Percentiles rank a stretch among this genome's conserved stretches.
Evolutionary conservation across 2,329 filamentous ascomycete species (phyloP).

Genomic region (Colletotrichum sp.): DNA sequence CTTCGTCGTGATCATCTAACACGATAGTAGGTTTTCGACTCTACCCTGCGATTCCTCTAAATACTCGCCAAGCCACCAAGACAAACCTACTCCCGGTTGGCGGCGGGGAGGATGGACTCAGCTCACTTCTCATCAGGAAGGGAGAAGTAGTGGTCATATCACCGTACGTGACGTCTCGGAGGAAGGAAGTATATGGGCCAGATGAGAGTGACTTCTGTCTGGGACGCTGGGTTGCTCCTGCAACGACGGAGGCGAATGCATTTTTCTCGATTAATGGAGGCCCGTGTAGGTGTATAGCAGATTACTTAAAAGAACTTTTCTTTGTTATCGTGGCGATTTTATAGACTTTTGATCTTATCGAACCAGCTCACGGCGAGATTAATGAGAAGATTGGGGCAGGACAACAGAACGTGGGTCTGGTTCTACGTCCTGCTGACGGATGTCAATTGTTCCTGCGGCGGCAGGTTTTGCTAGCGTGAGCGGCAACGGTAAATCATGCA

Average conservation of each 20-base stretch:
- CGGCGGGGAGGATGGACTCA: background rate
- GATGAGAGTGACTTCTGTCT: background rate
- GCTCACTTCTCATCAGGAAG: accelerated
- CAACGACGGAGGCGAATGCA: background rate
- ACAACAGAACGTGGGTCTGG: background rate
- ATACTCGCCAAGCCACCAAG: background rate
- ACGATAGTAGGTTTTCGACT: background rate
- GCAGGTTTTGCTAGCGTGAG: background rate
- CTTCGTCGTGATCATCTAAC: no score
- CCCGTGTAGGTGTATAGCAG: background rate
- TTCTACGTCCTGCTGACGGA: background rate
- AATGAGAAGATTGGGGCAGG: background rate
- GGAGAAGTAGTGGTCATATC: background rate
- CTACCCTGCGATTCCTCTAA: background rate
- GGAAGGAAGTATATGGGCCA: background rate
- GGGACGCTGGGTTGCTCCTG: background rate
- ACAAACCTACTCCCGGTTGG: background rate
- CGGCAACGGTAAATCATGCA: background rate
- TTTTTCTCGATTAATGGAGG: background rate
- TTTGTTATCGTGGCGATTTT: background rate
- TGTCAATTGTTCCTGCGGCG: background rate
- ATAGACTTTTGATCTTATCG: background rate
- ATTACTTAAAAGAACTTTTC: background rate
- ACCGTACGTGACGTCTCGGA: background rate
- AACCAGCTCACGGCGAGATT: background rate